These are phyloP conservation scores for Blastobotrys aristatus DNA, from an alignment of 1,139 yeast genomes.

Conservation along the genomic window DNA sequence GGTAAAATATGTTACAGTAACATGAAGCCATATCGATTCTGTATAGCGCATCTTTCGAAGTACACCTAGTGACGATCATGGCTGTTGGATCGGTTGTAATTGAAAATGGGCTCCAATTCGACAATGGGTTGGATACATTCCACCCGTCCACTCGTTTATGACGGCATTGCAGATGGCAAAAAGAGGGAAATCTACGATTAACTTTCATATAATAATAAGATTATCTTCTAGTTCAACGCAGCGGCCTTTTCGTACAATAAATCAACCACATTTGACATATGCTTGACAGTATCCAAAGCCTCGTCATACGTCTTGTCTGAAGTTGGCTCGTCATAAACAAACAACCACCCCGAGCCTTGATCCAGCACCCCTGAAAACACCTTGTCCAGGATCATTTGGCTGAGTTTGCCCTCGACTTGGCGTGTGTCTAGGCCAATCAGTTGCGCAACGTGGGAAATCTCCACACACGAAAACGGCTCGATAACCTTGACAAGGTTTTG, in stretches of 20 bases:
- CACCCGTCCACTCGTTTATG: too few relatives aligned
- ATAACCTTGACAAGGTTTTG: slow-evolving; percentile 91
- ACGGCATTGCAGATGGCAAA: slow-evolving; percentile 38
- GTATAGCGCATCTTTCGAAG: too few relatives aligned
- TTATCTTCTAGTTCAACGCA: slow-evolving; percentile 43
- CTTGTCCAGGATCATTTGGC: slow-evolving; percentile 94
- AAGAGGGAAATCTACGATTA: slow-evolving; percentile 24
- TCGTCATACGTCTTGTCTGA: slow-evolving; percentile 87
- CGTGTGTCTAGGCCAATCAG: slow-evolving; percentile 82
- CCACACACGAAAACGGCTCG: slow-evolving; percentile 94
- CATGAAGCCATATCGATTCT: too few relatives aligned
- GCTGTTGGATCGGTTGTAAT: too few relatives aligned
- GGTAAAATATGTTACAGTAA: too few relatives aligned
- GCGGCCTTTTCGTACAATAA: slow-evolving; percentile 91
- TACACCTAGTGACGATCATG: too few relatives aligned
- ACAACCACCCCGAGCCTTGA: slow-evolving; percentile 98
- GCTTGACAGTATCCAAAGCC: slow-evolving; percentile 79
- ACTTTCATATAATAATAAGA: neutral
- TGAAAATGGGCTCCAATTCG: too few relatives aligned
- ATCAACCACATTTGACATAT: slow-evolving; percentile 85
- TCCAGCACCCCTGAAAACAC: slow-evolving; percentile 93
- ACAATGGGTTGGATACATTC: too few relatives aligned
- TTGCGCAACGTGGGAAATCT: slow-evolving; percentile 80
- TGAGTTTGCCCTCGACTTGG: slow-evolving; percentile 89
- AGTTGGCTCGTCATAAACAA: slow-evolving; percentile 83